Conservation (phyloP, 75 land plant genomes). For the Picea sitchensis region DNA sequence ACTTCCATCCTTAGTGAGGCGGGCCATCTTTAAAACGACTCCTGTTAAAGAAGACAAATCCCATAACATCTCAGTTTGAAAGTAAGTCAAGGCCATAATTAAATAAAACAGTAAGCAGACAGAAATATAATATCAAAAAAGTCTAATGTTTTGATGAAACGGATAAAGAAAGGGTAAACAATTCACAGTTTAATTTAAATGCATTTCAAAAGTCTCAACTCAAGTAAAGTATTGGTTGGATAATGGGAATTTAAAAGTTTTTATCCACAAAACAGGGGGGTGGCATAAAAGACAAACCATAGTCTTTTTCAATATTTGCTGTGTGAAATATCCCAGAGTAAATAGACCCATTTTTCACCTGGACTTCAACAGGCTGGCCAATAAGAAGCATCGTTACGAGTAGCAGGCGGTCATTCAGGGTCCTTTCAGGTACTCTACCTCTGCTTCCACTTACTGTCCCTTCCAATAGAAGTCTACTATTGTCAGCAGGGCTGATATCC, state of each 20-base stretch:
- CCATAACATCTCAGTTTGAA: background rate
- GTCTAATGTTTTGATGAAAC: background rate
- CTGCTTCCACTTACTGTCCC: slow-evolving; percentile 5
- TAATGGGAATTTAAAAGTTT: background rate
- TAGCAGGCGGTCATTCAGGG: slow-evolving; percentile 39
- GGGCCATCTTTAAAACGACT: slow-evolving; percentile 75
- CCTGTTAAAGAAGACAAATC: slow-evolving; percentile 31
- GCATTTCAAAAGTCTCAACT: background rate
- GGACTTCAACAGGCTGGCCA: slow-evolving; percentile 88
- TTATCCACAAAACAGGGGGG: background rate
- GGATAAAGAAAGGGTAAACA: background rate
- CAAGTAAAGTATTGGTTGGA: background rate
- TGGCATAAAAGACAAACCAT: slow-evolving; percentile 32
- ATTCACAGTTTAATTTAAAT: background rate
- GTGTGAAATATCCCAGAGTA: slow-evolving; percentile 89
- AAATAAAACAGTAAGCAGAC: slow-evolving; percentile 2
- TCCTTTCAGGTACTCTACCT: slow-evolving; percentile 6
- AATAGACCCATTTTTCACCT: slow-evolving; percentile 76
- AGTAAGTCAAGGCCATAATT: background rate
- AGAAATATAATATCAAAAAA: slow-evolving; percentile 3
- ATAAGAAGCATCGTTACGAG: slow-evolving; percentile 60
- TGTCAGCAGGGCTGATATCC: background rate
- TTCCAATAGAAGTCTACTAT: slow-evolving; percentile 3
- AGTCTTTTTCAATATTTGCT: slow-evolving; percentile 49
- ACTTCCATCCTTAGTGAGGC: slow-evolving; percentile 48